A percentile compares a stretch with the other conserved stretches of the same genome.
Evolutionary conservation across 345 rosid genomes (phyloP).

Genomic region (Luvunga scandens): DNA sequence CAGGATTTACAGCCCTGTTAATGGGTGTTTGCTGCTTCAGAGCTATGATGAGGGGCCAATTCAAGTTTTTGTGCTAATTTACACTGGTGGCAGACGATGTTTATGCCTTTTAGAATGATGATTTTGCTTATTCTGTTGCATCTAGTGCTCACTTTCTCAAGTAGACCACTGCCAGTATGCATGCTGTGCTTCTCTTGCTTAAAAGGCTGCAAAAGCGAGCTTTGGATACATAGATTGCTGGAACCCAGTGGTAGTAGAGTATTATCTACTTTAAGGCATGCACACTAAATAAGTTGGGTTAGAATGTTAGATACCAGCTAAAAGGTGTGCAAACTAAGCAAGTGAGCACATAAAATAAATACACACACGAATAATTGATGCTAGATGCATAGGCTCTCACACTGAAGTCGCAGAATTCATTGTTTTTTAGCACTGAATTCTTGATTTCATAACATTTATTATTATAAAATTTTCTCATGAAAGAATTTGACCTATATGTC

Average conservation of each 20-base stretch:
- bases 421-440: not conserved
- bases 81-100: conserved; percentile 2
- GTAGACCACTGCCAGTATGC: conserved; percentile 9
- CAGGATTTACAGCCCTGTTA: conserved; percentile 60
- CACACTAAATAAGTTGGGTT: not conserved
- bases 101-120: not conserved
- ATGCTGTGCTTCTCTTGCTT: not conserved
- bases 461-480: not conserved
- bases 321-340: conserved; percentile 7
- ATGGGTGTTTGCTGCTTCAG: conserved; percentile 31
- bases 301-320: not conserved
- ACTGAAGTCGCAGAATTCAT: not conserved
- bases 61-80: conserved; percentile 18
- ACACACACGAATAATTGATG: not conserved
- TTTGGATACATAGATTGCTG: not conserved
- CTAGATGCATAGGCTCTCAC: not conserved
- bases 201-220: conserved; percentile 8
- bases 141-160: not conserved
- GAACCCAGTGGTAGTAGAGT: not conserved
- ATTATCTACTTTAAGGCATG: conserved; percentile 6
- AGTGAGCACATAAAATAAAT: not conserved
- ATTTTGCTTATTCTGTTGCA: conserved; percentile 3
- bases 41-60: conserved; percentile 27
- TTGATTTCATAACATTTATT: not conserved
- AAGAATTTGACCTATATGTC: not conserved